A percentile compares a stretch with the other conserved stretches of the same genome.
phyloP scores from a whole-genome alignment of 2,329 filamentous ascomycete genomes.

The Neocatenulostroma microsporum region DNA sequence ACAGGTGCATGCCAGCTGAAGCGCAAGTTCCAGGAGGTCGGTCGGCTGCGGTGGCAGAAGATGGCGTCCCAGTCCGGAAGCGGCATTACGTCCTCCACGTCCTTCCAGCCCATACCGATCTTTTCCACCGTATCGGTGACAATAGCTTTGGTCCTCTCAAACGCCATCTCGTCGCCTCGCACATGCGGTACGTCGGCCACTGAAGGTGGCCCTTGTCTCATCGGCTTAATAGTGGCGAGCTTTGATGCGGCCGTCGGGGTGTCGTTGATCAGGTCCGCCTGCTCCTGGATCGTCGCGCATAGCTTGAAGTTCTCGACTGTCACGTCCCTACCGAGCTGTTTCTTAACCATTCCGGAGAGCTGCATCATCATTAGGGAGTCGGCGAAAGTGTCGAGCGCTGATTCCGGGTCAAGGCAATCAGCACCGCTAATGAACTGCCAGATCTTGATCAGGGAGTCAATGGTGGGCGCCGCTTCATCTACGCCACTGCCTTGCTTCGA shows the following conservation, averaged over 20 bases:
- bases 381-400: constrained; percentile 23
- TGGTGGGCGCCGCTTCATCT: constrained; percentile 21
- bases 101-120: constrained; percentile 24
- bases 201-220: constrained; percentile 23
- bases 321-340: constrained; percentile 25
- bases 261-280: constrained; percentile 25
- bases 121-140: constrained; percentile 18
- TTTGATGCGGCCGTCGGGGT: constrained; percentile 13
- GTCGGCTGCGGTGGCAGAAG: constrained; percentile 23
- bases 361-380: constrained; percentile 31
- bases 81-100: constrained; percentile 29
- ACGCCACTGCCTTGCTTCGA: constrained; percentile 18
- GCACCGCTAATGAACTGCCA: constrained; percentile 27
- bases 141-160: constrained; percentile 17
- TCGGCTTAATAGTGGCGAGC: constrained; percentile 11
- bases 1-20: constrained; percentile 24
- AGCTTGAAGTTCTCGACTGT: constrained; percentile 28
- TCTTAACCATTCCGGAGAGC: constrained; percentile 26
- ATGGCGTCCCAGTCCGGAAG: constrained; percentile 28
- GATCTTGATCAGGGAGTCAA: constrained; percentile 25
- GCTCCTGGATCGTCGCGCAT: constrained; percentile 25
- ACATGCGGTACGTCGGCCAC: constrained; percentile 24
- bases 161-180: constrained; percentile 19
- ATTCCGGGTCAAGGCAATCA: constrained; percentile 17
- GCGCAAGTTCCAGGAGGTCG: constrained; percentile 26